These are phyloP conservation scores for Talaromyces ruber DNA, from an alignment of 495 filamentous ascomycete species.

Conservation along the genomic window DNA sequence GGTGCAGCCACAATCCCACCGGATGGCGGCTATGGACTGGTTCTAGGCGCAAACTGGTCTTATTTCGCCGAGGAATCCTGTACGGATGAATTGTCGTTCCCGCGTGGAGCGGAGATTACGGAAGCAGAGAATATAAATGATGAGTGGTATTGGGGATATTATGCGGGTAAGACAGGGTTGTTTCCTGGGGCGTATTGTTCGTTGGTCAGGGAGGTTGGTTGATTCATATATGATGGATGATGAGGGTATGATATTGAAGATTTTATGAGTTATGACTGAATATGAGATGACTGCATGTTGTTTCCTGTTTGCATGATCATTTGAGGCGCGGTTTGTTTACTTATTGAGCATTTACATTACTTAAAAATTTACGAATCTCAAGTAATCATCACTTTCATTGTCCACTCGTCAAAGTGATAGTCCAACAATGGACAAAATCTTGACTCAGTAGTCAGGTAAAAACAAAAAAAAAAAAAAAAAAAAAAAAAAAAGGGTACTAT, in stretches of 20 bases:
- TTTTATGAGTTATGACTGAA: not conserved
- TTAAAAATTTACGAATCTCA: not conserved
- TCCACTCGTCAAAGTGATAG: not conserved
- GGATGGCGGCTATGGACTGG: slow-evolving; percentile 56
- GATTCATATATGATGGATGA: not conserved
- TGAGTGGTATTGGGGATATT: slow-evolving; percentile 77
- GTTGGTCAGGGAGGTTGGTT: slow-evolving; percentile 30
- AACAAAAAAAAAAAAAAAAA: too few relatives aligned
- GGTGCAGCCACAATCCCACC: slow-evolving; percentile 47
- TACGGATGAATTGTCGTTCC: slow-evolving; percentile 72
- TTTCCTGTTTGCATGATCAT: not conserved
- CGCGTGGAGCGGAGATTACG: slow-evolving; percentile 67
- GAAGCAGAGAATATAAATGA: slow-evolving; percentile 79
- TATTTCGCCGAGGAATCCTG: slow-evolving; percentile 59
- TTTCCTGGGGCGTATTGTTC: slow-evolving; percentile 68
- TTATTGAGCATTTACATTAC: too few relatives aligned
- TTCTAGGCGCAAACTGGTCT: slow-evolving; percentile 57
- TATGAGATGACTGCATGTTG: not conserved
- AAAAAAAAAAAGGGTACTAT: not conserved
- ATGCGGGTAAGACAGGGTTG: slow-evolving; percentile 64
- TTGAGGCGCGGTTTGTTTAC: too few relatives aligned
- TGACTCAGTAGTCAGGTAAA: not conserved
- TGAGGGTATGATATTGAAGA: not conserved
- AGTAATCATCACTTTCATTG: not conserved
- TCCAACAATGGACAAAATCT: not conserved